These are phyloP conservation scores for Podospora pseudopauciseta DNA, from an alignment of 495 filamentous ascomycete genomes.

Conservation along the genomic window DNA sequence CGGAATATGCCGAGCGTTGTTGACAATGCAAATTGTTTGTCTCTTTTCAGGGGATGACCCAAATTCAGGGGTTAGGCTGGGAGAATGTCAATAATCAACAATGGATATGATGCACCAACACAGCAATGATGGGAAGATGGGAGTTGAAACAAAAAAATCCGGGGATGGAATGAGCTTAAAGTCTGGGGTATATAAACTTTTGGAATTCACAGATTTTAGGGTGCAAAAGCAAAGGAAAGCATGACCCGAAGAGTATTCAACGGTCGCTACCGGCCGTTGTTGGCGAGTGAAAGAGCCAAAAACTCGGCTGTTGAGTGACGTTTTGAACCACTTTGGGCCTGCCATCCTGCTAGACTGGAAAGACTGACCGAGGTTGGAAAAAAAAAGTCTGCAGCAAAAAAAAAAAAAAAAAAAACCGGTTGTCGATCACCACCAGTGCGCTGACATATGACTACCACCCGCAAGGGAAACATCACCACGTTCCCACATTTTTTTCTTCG, in stretches of 20 bases:
- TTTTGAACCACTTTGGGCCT: background rate
- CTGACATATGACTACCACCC: too few relatives aligned
- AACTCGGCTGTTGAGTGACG: background rate
- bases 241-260: too few relatives aligned
- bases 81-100: background rate
- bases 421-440: background rate
- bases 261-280: too few relatives aligned
- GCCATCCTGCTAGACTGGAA: background rate
- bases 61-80: background rate
- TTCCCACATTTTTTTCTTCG: too few relatives aligned
- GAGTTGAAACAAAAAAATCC: too few relatives aligned
- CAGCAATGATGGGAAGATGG: background rate
- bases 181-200: too few relatives aligned
- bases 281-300: too few relatives aligned
- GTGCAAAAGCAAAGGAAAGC: too few relatives aligned
- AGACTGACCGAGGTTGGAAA: background rate
- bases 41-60: background rate
- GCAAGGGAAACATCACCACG: too few relatives aligned
- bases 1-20: background rate
- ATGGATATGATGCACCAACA: background rate
- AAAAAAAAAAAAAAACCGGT: background rate
- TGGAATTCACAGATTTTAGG: too few relatives aligned
- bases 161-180: too few relatives aligned
- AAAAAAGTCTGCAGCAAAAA: background rate
- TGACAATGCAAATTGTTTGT: background rate